Evolutionary conservation across 1,284 basidiomycete species (phyloP), one percentile per base, ranked within the genome.

Genomic region (Cerrena zonata): DNA sequence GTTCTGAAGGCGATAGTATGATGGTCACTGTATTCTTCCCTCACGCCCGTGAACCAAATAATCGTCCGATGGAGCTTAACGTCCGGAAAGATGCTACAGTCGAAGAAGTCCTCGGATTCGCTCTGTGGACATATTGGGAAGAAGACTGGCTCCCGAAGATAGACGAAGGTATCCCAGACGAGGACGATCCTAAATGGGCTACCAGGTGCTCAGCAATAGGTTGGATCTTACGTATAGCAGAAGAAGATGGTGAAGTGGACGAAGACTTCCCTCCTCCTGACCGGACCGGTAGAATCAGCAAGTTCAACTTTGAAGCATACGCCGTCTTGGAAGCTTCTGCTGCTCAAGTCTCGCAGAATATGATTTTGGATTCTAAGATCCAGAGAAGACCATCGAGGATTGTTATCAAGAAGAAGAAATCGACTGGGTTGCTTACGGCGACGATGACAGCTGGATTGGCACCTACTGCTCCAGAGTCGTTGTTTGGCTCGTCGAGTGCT

Each of bases 181-280:
- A 80, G 49, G 79, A 82, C 24, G 82, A 89, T 51, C 75, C 79
- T 26, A 83, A 80, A 58, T 73, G 80, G 65, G 72, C 72, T n/a
- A 73, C 74, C 4, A 73, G 69, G 58, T 70, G 91, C 49, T 86
- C 80, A 39, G 89, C 91, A 0, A 76, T 90, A 1, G 93, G 91
- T 0, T 99, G 95, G 94, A 86, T 92, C n/a, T 67, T 99, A 68
- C 76, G 93, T 52, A 94, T 99, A 51, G 91, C 94, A 5, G 95
- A 99, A 63, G 91, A 94, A 47, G 94, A 98, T 66, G 96, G 96
- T 15, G 93, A 97, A 67, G 93, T 98, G 0, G 96, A 99, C 65
- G 95, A 98, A 65, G 96, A 99, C 68, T 99, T 95, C 62, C 95
- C 96, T 25, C 85, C 94, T 1, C 87, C 96, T 11, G 96, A 98